Evolutionary conservation across 2,329 filamentous ascomycete species (phyloP).

Genomic region (Fusarium mundagurra): DNA sequence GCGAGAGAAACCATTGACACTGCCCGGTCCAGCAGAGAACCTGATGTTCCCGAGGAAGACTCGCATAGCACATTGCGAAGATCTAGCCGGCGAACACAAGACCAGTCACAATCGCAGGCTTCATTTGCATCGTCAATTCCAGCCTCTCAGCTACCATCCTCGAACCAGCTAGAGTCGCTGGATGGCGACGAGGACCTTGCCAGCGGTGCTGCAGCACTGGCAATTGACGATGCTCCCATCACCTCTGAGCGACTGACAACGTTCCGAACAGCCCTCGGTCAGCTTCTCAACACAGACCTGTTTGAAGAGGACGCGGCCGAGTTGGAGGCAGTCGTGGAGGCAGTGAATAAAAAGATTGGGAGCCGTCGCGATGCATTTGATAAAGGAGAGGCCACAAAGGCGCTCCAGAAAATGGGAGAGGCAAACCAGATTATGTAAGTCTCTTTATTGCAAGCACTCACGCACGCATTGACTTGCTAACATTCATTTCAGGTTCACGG

Average conservation of each 20-base stretch:
- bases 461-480: constrained; percentile 27
- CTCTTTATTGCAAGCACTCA: neutral
- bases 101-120: constrained; percentile 56
- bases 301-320: constrained; percentile 88
- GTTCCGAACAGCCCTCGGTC: constrained; percentile 85
- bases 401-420: constrained; percentile 81
- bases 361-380: constrained; percentile 69
- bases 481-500: constrained; percentile 58
- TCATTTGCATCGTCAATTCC: constrained; percentile 85
- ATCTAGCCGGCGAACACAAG: constrained; percentile 52
- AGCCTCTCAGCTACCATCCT: constrained; percentile 71
- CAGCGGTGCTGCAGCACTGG: constrained; percentile 53
- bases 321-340: constrained; percentile 77
- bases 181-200: constrained; percentile 57
- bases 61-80: constrained; percentile 52
- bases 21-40: constrained; percentile 44
- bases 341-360: constrained; percentile 79
- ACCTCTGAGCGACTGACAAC: constrained; percentile 70
- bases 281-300: constrained; percentile 81
- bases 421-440: constrained; percentile 93
- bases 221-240: constrained; percentile 61
- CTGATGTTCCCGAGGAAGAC: constrained; percentile 55
- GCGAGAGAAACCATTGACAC: constrained; percentile 40
- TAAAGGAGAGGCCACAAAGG: constrained; percentile 77
- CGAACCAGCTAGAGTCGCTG: constrained; percentile 54